A percentile compares a stretch with the other conserved stretches of the same genome.
Evolutionary conservation across 306 rosid genomes (phyloP).

Genomic region (Elaeagnus macrophylla): DNA sequence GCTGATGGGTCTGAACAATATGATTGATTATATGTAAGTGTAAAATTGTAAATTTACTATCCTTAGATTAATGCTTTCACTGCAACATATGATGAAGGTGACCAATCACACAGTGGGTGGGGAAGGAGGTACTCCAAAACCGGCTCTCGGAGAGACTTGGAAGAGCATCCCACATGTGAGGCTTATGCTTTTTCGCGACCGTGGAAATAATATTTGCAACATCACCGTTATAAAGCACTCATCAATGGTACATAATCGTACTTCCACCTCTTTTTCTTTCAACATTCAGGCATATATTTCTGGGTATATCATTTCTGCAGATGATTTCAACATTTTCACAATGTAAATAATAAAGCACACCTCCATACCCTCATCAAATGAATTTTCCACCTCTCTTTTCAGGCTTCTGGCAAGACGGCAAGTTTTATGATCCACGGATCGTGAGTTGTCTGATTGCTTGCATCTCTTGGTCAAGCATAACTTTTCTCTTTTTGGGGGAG

Average conservation of each 20-base stretch:
- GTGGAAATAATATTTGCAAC: conserved; percentile 30
- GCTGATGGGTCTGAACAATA: background rate
- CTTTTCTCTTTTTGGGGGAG: too few species aligned
- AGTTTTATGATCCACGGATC: conserved; percentile 18
- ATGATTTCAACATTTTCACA: background rate
- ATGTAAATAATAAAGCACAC: background rate
- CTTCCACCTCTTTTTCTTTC: conserved; percentile 12
- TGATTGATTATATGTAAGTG: background rate
- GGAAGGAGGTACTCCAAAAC: conserved; percentile 65
- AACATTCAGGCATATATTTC: background rate
- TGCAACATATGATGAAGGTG: conserved; percentile 48
- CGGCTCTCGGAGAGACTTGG: conserved; percentile 97
- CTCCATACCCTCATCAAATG: background rate
- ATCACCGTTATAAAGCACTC: conserved; percentile 60
- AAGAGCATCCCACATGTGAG: conserved; percentile 75
- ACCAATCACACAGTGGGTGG: conserved; percentile 89
- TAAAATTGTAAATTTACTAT: background rate
- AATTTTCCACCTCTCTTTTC: conserved; percentile 9
- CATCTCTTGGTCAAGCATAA: too few species aligned
- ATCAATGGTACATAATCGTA: conserved; percentile 42
- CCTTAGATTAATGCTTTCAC: conserved; percentile 12
- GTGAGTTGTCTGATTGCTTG: background rate
- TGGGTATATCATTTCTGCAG: too few species aligned
- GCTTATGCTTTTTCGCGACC: conserved; percentile 53
- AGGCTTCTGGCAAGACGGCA: conserved; percentile 56